Evolutionary conservation across 495 filamentous ascomycete species (phyloP).

Genomic region (Aspergillus steynii): DNA sequence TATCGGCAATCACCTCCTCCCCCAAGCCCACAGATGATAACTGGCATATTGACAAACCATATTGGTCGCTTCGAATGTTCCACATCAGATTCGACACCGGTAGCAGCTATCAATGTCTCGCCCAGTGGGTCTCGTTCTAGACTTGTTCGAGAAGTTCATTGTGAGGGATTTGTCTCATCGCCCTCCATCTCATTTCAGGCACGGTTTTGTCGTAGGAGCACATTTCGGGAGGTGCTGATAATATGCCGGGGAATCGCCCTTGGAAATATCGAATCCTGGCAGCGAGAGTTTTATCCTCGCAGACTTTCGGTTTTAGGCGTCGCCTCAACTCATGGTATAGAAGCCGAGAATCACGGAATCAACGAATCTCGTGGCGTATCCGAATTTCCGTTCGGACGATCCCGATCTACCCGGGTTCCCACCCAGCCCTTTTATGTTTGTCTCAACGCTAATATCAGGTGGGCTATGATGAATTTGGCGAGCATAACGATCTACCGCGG

Average conservation of each 20-base stretch:
- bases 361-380: constrained; percentile 3
- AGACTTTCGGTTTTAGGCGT: too few species aligned
- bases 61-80: background rate
- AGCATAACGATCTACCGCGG: background rate
- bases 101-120: background rate
- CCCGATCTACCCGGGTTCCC: constrained; percentile 10
- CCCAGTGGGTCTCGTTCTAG: constrained; percentile 4
- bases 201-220: background rate
- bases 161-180: background rate
- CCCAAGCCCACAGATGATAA: background rate
- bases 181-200: background rate
- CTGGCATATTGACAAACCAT: background rate
- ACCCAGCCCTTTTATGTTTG: constrained; percentile 2
- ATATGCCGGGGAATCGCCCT: too few species aligned
- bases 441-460: background rate
- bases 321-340: background rate
- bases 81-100: background rate
- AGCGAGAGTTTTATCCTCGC: background rate
- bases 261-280: background rate
- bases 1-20: background rate
- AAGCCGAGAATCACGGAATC: constrained; percentile 3
- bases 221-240: background rate
- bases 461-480: background rate
- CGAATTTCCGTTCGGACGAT: constrained; percentile 2
- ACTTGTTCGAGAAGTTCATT: background rate